Evolutionary conservation across 177 flowering plant species (phyloP).

Genomic region (Vitis hybrid): DNA sequence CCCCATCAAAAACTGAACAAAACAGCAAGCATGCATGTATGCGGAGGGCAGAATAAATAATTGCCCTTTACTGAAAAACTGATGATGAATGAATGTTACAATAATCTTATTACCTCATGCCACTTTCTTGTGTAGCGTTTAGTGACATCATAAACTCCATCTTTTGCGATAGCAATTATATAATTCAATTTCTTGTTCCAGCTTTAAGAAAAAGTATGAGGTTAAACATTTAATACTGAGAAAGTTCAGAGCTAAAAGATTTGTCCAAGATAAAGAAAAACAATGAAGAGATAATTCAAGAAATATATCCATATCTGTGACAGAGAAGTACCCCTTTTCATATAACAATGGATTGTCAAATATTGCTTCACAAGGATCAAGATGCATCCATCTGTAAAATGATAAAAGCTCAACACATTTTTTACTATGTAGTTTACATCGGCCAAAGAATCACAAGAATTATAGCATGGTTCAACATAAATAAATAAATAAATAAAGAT

Average conservation of each 20-base stretch:
- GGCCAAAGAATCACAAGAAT: not conserved
- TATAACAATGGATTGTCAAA: constrained; percentile 87
- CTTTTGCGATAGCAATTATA: constrained; percentile 72
- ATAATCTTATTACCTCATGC: constrained; percentile 65
- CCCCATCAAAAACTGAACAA: not conserved
- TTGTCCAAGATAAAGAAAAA: not conserved
- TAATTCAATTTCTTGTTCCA: constrained; percentile 84
- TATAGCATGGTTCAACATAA: not conserved
- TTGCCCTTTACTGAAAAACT: not conserved
- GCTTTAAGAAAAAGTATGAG: constrained; percentile 29
- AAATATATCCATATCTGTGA: not conserved
- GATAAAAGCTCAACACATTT: constrained; percentile 4
- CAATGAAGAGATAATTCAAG: not conserved
- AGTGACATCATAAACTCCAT: constrained; percentile 92
- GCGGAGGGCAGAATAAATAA: not conserved
- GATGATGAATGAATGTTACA: no score
- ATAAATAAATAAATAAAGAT: not conserved
- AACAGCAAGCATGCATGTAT: not conserved
- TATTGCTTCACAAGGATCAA: constrained; percentile 92
- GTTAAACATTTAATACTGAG: constrained; percentile 9
- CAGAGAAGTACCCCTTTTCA: constrained; percentile 73
- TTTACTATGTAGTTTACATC: not conserved
- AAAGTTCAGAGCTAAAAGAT: not conserved
- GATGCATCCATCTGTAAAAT: constrained; percentile 90
- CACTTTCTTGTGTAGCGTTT: constrained; percentile 96